Evolutionary conservation across 768 basidiomycete species (phyloP), one percentile per base, ranked within the genome.

Genomic region (Hygrophoropsis aurantiaca): DNA sequence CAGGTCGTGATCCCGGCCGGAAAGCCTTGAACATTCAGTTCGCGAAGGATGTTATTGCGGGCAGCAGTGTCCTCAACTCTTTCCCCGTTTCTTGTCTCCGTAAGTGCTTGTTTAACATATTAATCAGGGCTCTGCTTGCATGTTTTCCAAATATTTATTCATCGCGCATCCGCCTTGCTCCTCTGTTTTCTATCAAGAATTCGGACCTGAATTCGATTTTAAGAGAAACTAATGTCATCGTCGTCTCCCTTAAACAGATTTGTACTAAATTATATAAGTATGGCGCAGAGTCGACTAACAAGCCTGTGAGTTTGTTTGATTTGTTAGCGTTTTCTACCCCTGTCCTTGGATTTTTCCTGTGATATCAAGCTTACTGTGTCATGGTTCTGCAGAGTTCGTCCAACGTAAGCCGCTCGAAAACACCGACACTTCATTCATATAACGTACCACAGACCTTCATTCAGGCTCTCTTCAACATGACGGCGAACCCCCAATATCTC

Each of bases 1-100:
- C n/a, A n/a, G n/a, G 76, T 47, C 68, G 71, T 8, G 46, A 76
- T 41, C 53, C 59, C 7, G 71, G 65, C 3, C 77, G 72, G 56
- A 50, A 64, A 2, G 45, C 56, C 6, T 50, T 72, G 13, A 63
- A 58, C n/a, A 58, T 69, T 11, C 46, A 60, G 1, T 69, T 61
- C 42, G 53, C 74, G 2, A 5, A 60, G 2, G 58, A 67, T 20
- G 49, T 73, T 19, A n/a, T 55, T 4, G 50, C 33, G 16, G 60
- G 48, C 6, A 55, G 48, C 0, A n/a, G 16, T 3, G 21, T 66
- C 1, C 46, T 71, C 15, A 47, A 46, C 5, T 10, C 59, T 0
- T 62, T 20, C 76, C 76, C 0, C 20, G 44, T 0, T 58, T 65
- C 13, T 23, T 74, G 40, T 56, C 55, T 43, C 62, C 62, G 70